A percentile compares a stretch with the other conserved stretches of the same genome.
These are phyloP conservation scores for Bjerkandera adusta DNA, from an alignment of 1,284 basidiomycete species.

Conservation along the genomic window DNA sequence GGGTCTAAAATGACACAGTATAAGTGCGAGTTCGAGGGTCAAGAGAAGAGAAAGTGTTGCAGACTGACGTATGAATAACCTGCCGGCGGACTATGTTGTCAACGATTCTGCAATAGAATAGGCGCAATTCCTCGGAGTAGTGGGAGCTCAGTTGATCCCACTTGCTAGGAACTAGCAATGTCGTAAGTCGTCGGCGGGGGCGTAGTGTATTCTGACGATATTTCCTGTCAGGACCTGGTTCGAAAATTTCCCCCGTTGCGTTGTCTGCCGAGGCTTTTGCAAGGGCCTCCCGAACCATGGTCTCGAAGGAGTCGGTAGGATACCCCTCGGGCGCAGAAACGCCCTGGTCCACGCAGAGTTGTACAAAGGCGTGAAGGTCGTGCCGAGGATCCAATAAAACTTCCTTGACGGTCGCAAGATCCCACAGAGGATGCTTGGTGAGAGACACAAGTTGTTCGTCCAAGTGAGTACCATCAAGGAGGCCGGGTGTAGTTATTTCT, in stretches of 20 bases:
- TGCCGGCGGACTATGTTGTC: not conserved
- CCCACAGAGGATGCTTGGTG: no score
- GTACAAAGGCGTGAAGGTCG: not conserved
- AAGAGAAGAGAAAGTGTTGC: not conserved
- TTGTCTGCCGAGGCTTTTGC: not conserved
- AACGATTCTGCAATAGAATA: not conserved
- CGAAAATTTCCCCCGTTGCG: not conserved
- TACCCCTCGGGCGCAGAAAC: not conserved
- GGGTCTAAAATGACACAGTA: not conserved
- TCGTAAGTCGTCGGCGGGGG: no score
- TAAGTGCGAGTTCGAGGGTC: not conserved
- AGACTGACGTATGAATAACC: not conserved
- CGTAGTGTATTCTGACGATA: no score
- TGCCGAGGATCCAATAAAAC: not conserved
- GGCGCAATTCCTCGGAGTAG: not conserved
- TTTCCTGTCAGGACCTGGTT: not conserved
- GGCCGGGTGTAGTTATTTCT: no score
- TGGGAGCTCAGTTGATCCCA: not conserved
- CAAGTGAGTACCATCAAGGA: no score
- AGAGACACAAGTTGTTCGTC: no score
- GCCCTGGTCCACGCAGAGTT: conserved; percentile 1
- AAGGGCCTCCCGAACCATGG: not conserved
- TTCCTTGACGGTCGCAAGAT: not conserved
- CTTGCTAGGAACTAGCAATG: not conserved
- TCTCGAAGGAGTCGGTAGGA: not conserved